A percentile compares a stretch with the other conserved stretches of the same genome.
Evolutionary conservation across 768 basidiomycete species (phyloP).

Genomic region (Lactarius trivialis): DNA sequence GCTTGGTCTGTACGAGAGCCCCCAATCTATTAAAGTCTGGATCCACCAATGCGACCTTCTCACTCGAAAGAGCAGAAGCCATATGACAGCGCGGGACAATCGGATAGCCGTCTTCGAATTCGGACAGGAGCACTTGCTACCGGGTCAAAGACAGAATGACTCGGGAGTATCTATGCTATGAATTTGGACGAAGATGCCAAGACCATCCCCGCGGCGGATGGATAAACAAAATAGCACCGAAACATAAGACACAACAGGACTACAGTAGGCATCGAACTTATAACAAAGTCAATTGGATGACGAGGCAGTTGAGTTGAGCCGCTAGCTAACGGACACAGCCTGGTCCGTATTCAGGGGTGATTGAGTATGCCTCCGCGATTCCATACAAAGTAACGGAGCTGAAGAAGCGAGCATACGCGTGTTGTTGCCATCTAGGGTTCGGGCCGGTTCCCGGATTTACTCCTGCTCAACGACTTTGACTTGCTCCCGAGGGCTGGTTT

Average conservation of each 20-base stretch:
- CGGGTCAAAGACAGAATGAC: background rate
- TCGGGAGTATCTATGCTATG: background rate
- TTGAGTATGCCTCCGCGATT: background rate
- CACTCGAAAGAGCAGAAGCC: background rate
- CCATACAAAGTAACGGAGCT: conserved; percentile 3
- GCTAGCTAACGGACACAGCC: background rate
- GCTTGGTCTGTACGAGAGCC: background rate
- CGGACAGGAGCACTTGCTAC: background rate
- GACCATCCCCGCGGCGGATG: conserved; percentile 8
- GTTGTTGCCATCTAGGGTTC: background rate
- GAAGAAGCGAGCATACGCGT: background rate
- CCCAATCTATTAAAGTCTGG: background rate
- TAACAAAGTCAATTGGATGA: conserved; percentile 1
- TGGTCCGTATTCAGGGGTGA: background rate
- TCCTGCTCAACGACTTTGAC: background rate
- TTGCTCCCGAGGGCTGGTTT: background rate
- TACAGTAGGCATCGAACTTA: background rate
- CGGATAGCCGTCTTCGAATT: background rate
- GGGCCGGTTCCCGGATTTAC: conserved; percentile 3
- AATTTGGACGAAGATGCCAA: background rate
- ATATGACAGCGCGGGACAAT: background rate
- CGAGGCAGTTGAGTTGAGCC: conserved; percentile 8
- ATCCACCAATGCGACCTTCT: background rate
- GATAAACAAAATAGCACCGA: background rate
- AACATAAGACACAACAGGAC: background rate